Base-by-base conservation (phyloP, 805 yeast species). In the Candida suzukii region DNA sequence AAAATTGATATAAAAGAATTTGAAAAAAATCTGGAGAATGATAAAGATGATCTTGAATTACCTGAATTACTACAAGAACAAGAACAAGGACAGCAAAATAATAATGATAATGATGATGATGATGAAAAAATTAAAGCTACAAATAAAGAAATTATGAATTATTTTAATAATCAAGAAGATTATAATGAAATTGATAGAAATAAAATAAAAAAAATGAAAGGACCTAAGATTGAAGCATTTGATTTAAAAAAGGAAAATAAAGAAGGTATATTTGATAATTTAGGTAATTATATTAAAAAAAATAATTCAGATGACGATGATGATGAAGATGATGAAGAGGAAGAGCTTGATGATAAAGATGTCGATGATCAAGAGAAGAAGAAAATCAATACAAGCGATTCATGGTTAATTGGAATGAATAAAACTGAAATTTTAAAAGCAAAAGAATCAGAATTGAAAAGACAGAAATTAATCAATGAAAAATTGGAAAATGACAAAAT, bases 191-290 rank as follows among this genome's bases (percentile, higher is more conserved):
- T 38, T 18, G 34, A 43, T 11, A 49, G 49, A 24, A 30, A 36
- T 22, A 56, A 47, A 31, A 39, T 38, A 18, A 41, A 40, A 29
- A 43, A 34, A 35, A 21, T 16, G 1, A 46, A 38, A 22, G 63
- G 54, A 22, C 66, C 80, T 1, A 71, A 72, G 45, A 44, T 84
- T 2, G 90, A 83, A 44, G 74, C 84, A 0, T 84, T 84, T 58
- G 71, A 76, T 53, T 57, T 84, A 35, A 58, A 69, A 20, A 65
- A 73, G 17, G 91, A 84, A 49, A 57, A 65, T 34, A 70, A 70
- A 41, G 76, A 73, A 36, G 91, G 88, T 2, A 56, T 57, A 3
- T 78, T 80, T 52, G 88, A 81, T 48, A 67, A 61, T 30, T 74
- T 72, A 31, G 87, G 88, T 1, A 80, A 78, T 48, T 82, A 65